Evolutionary conservation across 306 rosid genomes (phyloP).

Genomic region (Medicago arabica): DNA sequence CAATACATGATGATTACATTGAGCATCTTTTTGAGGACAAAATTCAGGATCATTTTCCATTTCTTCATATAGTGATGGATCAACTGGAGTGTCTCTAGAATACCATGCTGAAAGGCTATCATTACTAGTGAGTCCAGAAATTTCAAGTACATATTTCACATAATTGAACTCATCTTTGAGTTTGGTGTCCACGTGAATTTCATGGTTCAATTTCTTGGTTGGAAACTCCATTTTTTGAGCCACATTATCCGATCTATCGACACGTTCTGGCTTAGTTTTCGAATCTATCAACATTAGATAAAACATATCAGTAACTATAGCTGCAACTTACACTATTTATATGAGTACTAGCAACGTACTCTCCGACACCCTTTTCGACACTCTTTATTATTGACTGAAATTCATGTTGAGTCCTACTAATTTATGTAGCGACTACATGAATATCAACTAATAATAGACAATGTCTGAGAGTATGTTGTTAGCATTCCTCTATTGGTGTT

Average conservation of each 20-base stretch:
- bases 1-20: slow-evolving; percentile 56
- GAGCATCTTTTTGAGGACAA: slow-evolving; percentile 38
- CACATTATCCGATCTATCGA: slow-evolving; percentile 17
- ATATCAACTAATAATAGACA: too few species aligned
- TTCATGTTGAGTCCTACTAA: too few species aligned
- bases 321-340: background rate
- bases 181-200: background rate
- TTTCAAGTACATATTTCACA: slow-evolving; percentile 61
- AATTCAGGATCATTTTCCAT: slow-evolving; percentile 59
- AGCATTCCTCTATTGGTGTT: too few species aligned
- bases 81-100: slow-evolving; percentile 49
- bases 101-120: slow-evolving; percentile 54
- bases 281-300: slow-evolving; percentile 38
- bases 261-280: background rate
- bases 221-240: slow-evolving; percentile 25
- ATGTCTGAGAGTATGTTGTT: too few species aligned
- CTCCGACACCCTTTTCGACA: background rate
- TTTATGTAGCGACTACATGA: too few species aligned
- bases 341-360: background rate
- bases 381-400: background rate
- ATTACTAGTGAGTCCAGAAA: slow-evolving; percentile 52
- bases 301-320: background rate
- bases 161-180: slow-evolving; percentile 51
- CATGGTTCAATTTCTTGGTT: slow-evolving; percentile 23
- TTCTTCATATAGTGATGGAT: slow-evolving; percentile 53